These are phyloP conservation scores for Sicyos edulis DNA, from an alignment of 306 rosid genomes.

Conservation along the genomic window DNA sequence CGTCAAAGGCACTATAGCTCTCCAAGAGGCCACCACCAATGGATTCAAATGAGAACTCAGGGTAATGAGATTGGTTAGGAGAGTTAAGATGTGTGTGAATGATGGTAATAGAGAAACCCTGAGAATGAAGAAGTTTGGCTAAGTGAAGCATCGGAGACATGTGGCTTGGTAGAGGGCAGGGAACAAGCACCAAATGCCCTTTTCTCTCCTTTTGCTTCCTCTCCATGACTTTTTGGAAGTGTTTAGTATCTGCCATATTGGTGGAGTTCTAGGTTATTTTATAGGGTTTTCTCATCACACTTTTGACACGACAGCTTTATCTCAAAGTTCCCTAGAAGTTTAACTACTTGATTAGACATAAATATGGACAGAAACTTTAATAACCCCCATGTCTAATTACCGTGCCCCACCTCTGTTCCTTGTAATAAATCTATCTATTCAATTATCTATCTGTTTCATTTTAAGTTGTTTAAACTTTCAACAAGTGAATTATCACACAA, in stretches of 20 bases:
- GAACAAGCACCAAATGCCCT: constrained; percentile 23
- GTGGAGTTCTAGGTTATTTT: constrained; percentile 6
- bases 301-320: constrained; percentile 17
- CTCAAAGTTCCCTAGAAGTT: background rate
- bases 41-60: constrained; percentile 25
- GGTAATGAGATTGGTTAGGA: constrained; percentile 22
- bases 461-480: background rate
- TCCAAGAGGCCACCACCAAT: constrained; percentile 20
- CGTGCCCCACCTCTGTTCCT: background rate
- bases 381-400: background rate
- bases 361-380: background rate
- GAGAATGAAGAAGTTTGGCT: constrained; percentile 27
- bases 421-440: background rate
- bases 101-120: constrained; percentile 34
- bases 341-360: background rate
- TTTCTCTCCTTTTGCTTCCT: constrained; percentile 14
- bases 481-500: background rate
- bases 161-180: constrained; percentile 28
- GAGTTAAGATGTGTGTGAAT: constrained; percentile 27
- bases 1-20: background rate
- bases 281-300: constrained; percentile 11
- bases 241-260: constrained; percentile 8
- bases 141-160: constrained; percentile 31
- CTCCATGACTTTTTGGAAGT: constrained; percentile 16
- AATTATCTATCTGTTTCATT: background rate